Base-by-base conservation (phyloP, 768 basidiomycete species). In the Tylopilus rubrobrunneus region DNA sequence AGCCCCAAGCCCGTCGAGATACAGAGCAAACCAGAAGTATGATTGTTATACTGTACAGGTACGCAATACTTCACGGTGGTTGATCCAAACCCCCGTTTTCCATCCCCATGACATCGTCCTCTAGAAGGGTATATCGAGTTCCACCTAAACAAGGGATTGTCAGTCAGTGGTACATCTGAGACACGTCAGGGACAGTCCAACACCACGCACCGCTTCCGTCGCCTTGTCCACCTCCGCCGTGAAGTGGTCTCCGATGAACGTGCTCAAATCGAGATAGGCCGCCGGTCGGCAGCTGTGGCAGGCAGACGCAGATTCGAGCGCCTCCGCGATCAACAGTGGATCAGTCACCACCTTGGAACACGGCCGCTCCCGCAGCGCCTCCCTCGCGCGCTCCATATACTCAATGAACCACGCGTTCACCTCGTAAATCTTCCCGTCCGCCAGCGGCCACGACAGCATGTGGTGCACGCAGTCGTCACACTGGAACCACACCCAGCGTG, bases 401-500 rank as follows among this genome's bases (percentile, higher is more conserved):
- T 71, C 68, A 53, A 70, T 71, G 37, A 70, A 70, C 68, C 68
- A 70, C 15, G 62, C 52, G 3, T 70, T 70, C 51, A 70, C 68
- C 60, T 70, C 68, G 46, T 70, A 71, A 23, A 70, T 70, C 59
- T 70, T 70, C 19, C 68, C 70, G 21, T 70, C 68, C 42, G 68
- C 60, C 37, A 70, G 62, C 27, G 68, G 68, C 68, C 70, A 70
- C 29, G 68, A 70, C 25, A 70, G 58, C 21, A 59, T 48, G 52
- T 70, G 68, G 51, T 71, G 68, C 29, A 71, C 50, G n/a, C 68
- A 70, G 34, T 70, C 68, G 10, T 74, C 73, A 14, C 70, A 73
- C 54, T 74, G 72, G 64, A 73, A 73, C 65, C 69, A 73, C 42
- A 71, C 64, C 64, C 67, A 74, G 29, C 73, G 72, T 43, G 69